Conservation (phyloP, 306 rosid genomes). For the Trifolium dubium region DNA sequence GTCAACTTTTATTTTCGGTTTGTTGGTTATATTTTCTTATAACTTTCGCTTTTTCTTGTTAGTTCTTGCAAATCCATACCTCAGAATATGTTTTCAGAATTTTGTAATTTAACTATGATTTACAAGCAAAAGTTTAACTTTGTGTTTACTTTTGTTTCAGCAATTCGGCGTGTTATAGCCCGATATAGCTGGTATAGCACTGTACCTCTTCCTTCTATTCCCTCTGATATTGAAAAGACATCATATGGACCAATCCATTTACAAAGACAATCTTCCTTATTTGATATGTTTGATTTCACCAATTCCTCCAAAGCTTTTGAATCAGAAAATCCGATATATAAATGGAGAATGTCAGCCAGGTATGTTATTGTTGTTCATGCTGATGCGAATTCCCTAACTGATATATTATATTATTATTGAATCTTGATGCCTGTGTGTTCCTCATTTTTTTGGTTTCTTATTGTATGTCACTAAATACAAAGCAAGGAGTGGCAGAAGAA, state of each 20-base stretch:
- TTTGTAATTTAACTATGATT: slow-evolving; percentile 28
- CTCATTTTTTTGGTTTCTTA: slow-evolving; percentile 82
- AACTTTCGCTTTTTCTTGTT: slow-evolving; percentile 33
- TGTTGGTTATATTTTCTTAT: slow-evolving; percentile 28
- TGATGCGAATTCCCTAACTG: slow-evolving; percentile 36
- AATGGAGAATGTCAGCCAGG: slow-evolving; percentile 90
- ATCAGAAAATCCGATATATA: slow-evolving; percentile 69
- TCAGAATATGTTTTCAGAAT: not conserved
- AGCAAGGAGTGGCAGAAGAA: slow-evolving; percentile 53
- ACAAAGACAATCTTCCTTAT: slow-evolving; percentile 52
- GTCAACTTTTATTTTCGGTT: slow-evolving; percentile 25
- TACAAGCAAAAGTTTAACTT: slow-evolving; percentile 32
- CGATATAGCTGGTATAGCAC: slow-evolving; percentile 58
- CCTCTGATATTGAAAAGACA: slow-evolving; percentile 62
- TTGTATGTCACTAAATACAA: slow-evolving; percentile 64
- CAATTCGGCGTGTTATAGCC: slow-evolving; percentile 71
- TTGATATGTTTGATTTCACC: slow-evolving; percentile 59
- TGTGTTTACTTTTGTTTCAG: slow-evolving; percentile 58
- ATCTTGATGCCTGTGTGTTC: slow-evolving; percentile 42
- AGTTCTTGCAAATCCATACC: slow-evolving; percentile 12
- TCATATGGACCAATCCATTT: slow-evolving; percentile 74
- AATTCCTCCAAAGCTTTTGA: slow-evolving; percentile 50
- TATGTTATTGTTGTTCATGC: slow-evolving; percentile 41
- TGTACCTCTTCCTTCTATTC: slow-evolving; percentile 66
- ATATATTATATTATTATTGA: slow-evolving; percentile 3